These are phyloP conservation scores for Globisporangium cederbergense DNA, from an alignment of 352 stramenopile species.

Conservation along the genomic window DNA sequence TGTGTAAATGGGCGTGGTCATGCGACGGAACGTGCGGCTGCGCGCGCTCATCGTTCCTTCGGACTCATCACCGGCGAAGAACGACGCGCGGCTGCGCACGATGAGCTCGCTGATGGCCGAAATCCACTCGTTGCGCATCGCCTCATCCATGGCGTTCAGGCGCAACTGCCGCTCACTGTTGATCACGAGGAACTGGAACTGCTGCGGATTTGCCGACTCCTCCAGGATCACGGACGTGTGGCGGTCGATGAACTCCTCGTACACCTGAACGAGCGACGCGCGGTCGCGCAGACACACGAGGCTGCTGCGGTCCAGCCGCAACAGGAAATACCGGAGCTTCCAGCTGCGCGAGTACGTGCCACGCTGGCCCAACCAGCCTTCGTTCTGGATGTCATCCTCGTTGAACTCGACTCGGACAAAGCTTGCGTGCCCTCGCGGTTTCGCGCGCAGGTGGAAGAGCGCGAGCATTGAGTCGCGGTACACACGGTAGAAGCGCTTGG, in stretches of 20 bases:
- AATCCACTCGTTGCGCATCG: slow-evolving; percentile 59
- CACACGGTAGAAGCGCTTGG: slow-evolving; percentile 59
- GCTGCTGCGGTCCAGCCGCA: slow-evolving; percentile 62
- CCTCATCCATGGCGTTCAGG: slow-evolving; percentile 67
- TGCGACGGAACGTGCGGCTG: slow-evolving; percentile 42
- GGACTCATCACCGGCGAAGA: slow-evolving; percentile 71
- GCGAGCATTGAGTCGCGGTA: slow-evolving; percentile 64
- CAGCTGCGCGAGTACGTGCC: slow-evolving; percentile 72
- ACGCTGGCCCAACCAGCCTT: slow-evolving; percentile 73
- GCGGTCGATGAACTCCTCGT: slow-evolving; percentile 66
- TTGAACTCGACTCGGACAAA: slow-evolving; percentile 62
- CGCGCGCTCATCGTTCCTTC: slow-evolving; percentile 43
- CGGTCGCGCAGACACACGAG: slow-evolving; percentile 76
- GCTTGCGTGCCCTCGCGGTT: slow-evolving; percentile 32
- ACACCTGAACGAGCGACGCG: slow-evolving; percentile 65
- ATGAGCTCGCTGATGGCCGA: slow-evolving; percentile 80
- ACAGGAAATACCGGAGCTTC: slow-evolving; percentile 83
- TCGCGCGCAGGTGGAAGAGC: slow-evolving; percentile 53
- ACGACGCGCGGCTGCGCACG: slow-evolving; percentile 69
- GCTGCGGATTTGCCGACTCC: slow-evolving; percentile 52
- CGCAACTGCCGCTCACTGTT: slow-evolving; percentile 63
- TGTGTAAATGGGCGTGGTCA: slow-evolving; percentile 38
- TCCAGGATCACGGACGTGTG: slow-evolving; percentile 70
- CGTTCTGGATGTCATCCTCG: slow-evolving; percentile 63
- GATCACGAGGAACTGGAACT: slow-evolving; percentile 83